phyloP scores from a whole-genome alignment of 176 grass and related monocot species.

The Cenchrus americanus region DNA sequence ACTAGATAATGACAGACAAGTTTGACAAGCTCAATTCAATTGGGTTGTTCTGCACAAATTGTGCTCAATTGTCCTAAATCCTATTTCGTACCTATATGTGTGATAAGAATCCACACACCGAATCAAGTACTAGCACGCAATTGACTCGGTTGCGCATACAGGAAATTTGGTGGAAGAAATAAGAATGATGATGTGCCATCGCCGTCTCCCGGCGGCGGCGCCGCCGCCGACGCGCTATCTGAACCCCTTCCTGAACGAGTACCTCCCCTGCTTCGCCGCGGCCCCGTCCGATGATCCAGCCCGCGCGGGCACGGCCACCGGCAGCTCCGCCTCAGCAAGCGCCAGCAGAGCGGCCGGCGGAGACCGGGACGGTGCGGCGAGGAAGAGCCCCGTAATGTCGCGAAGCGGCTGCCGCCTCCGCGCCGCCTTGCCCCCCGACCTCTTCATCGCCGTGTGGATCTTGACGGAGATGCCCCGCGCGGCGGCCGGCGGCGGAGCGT shows the following conservation, averaged over 20 bases:
- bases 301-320: not conserved
- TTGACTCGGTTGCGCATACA: too few relatives aligned
- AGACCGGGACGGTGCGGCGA: not conserved
- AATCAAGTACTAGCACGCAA: not conserved
- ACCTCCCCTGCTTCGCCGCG: not conserved
- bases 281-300: not conserved
- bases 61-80: not conserved
- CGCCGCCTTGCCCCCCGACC: not conserved
- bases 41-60: not conserved
- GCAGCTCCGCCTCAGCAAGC: not conserved
- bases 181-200: not conserved
- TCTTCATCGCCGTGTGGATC: constrained; percentile 34
- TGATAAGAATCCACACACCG: not conserved
- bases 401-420: constrained; percentile 22
- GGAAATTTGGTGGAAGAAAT: too few relatives aligned
- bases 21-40: not conserved
- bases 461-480: constrained; percentile 27
- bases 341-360: not conserved
- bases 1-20: not conserved
- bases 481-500: constrained; percentile 13
- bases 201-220: not conserved
- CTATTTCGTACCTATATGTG: not conserved
- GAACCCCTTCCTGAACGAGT: constrained; percentile 39
- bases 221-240: constrained; percentile 6
- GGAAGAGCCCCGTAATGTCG: constrained; percentile 40